Percentiles rank a stretch among this genome's conserved stretches.
Conservation (phyloP, 768 basidiomycete species). For the Kwoniella mangroviensis region DNA sequence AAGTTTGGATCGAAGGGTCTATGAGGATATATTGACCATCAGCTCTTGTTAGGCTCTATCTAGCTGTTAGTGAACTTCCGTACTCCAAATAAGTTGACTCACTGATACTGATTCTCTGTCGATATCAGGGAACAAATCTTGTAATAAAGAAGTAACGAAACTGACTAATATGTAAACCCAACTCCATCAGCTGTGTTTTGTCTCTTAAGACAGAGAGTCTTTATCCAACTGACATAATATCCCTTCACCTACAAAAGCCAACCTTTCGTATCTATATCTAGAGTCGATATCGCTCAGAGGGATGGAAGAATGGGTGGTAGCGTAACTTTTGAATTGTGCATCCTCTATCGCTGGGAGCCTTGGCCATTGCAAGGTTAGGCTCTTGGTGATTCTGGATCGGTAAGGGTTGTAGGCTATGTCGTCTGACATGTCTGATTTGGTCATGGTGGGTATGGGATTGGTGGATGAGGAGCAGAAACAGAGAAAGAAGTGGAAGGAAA, state of each 20-base stretch:
- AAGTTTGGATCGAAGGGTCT: conserved; percentile 3
- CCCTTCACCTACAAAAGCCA: conserved; percentile 11
- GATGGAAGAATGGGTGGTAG: conserved; percentile 1
- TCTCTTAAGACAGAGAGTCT: neutral
- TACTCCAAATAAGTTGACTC: neutral
- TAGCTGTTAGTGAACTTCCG: no score
- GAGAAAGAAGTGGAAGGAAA: neutral
- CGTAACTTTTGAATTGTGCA: neutral
- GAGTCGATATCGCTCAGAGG: neutral
- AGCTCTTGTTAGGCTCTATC: neutral
- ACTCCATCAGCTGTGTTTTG: neutral
- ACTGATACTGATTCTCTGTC: conserved; percentile 8
- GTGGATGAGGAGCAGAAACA: no score
- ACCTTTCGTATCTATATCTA: conserved; percentile 3
- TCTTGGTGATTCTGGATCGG: neutral
- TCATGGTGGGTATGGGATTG: neutral
- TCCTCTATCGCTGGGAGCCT: neutral
- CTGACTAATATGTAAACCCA: neutral
- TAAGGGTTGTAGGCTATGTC: neutral
- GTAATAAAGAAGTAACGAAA: conserved; percentile 1
- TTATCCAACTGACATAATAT: conserved; percentile 4
- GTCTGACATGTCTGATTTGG: conserved; percentile 3
- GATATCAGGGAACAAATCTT: neutral
- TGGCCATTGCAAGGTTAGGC: neutral
- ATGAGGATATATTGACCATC: neutral